Evolutionary conservation across 176 grass and related monocot species (phyloP), one percentile per base, ranked within the genome.

Genomic region (Areca catechu): DNA sequence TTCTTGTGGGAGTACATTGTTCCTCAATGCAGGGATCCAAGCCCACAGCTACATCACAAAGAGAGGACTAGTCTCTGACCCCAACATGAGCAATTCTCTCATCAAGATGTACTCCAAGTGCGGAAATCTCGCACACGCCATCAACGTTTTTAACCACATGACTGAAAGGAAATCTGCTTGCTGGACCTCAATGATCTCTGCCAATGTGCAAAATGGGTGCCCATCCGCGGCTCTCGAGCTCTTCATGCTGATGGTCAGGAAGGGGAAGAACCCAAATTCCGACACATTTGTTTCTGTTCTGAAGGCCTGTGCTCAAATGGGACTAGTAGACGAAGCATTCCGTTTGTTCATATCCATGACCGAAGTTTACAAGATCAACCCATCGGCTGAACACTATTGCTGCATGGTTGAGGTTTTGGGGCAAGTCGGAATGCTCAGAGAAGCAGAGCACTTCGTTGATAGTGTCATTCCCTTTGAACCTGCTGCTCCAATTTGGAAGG

Each of bases 361-460:
- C 1, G 72, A 79, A 29, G 47, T 70, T 22, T 89, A 89, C 56
- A 76, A 74, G 29, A 70, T 84, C 57, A 51, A 70, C n/a, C 80
- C 85, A 50, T 76, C 67, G 6, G 50, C 59, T 43, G 72, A 58
- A 23, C 85, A 89, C 55, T 80, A 80, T 70, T 69, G 43, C 54
- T 49, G 68, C 59, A 74, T 89, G 65, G 82, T 84, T 28, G 59
- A 84, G 65, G 58, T 76, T 21, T 73, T 89, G 63, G 63, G 80
- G 19, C 63, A 66, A 20, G 76, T 71, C 22, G 85, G 80, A n/a
- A 89, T 89, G 80, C 76, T 82, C 62, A 80, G 75, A 74, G 85
- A 89, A 65, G 85, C 85, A 60, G 63, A 83, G 63, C 85, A 89
- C 65, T 89, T 89, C 55, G 76, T 89, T 28, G 67, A 80, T 19